Conservation (phyloP, 2,329 filamentous ascomycete species). For the Verruconis gallopava region DNA sequence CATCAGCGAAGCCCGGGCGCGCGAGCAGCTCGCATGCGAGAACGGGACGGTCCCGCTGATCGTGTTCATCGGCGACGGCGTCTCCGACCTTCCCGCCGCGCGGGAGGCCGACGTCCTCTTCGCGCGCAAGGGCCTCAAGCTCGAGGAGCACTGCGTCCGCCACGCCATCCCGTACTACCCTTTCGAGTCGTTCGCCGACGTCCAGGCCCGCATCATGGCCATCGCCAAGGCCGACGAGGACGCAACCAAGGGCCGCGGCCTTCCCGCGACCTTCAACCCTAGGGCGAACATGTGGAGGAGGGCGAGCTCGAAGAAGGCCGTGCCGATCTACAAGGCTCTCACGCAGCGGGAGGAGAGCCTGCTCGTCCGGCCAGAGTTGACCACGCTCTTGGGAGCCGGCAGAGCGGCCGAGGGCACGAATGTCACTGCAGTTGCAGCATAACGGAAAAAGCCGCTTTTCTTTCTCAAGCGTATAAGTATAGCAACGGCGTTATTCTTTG, state of each 20-base stretch:
- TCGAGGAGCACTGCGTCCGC: slow-evolving; percentile 55
- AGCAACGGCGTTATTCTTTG: too few relatives aligned
- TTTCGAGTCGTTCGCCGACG: slow-evolving; percentile 54
- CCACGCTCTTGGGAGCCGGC: slow-evolving; percentile 18
- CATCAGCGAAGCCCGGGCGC: slow-evolving; percentile 46
- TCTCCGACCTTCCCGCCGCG: slow-evolving; percentile 53
- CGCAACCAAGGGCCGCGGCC: slow-evolving; percentile 46
- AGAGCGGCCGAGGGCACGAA: slow-evolving; percentile 9
- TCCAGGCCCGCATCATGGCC: slow-evolving; percentile 45
- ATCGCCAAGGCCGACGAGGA: slow-evolving; percentile 47
- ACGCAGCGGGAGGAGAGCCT: slow-evolving; percentile 49
- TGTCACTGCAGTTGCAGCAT: slow-evolving; percentile 12
- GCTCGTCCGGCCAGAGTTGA: slow-evolving; percentile 49
- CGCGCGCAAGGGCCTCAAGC: slow-evolving; percentile 47
- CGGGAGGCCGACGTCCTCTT: slow-evolving; percentile 56
- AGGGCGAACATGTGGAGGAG: slow-evolving; percentile 56
- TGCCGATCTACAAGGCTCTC: slow-evolving; percentile 36
- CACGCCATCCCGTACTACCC: slow-evolving; percentile 46
- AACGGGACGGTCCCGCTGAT: slow-evolving; percentile 53
- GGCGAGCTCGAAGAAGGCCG: slow-evolving; percentile 32
- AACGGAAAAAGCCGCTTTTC: too few relatives aligned
- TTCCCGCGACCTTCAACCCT: slow-evolving; percentile 51
- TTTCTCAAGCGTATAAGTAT: too few relatives aligned
- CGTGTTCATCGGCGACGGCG: slow-evolving; percentile 57
- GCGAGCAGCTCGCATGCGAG: slow-evolving; percentile 40